A percentile compares a stretch with the other conserved stretches of the same genome.
Evolutionary conservation across 495 filamentous ascomycete species (phyloP).

Genomic region (Aspergillus funiculosus): DNA sequence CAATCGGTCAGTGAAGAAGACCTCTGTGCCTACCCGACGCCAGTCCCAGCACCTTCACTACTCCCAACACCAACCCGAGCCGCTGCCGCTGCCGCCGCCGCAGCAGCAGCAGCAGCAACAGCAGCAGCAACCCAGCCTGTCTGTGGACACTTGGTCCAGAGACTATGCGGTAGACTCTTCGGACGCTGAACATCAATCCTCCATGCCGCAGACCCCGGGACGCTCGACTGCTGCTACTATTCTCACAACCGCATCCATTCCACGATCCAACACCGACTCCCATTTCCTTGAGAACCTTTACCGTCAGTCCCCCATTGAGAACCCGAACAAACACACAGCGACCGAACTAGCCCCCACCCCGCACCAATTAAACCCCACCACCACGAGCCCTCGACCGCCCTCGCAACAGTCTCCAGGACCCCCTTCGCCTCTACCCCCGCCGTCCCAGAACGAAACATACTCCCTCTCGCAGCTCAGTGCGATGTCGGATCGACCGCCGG

Average conservation of each 20-base stretch:
- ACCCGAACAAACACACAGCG: conserved; percentile 27
- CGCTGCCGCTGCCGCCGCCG: neutral
- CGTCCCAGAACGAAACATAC: conserved; percentile 24
- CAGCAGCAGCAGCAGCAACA: conserved; percentile 8
- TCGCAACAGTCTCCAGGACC: conserved; percentile 55
- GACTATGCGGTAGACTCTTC: conserved; percentile 12
- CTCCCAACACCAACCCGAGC: too few relatives aligned
- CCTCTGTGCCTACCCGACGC: conserved; percentile 7
- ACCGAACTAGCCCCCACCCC: conserved; percentile 22
- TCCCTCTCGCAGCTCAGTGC: conserved; percentile 12
- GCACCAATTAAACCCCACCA: conserved; percentile 22
- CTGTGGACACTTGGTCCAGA: conserved; percentile 15
- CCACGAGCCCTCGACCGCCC: conserved; percentile 45
- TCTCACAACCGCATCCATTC: conserved; percentile 21
- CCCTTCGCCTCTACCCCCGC: conserved; percentile 28
- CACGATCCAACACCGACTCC: conserved; percentile 30
- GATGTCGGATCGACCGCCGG: conserved; percentile 30
- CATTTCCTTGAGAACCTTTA: conserved; percentile 40
- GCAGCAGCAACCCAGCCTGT: conserved; percentile 16
- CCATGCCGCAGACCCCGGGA: conserved; percentile 21
- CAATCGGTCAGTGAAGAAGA: conserved; percentile 17
- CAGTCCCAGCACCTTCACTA: conserved; percentile 8
- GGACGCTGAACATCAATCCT: conserved; percentile 23
- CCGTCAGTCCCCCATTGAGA: conserved; percentile 31
- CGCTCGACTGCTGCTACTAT: conserved; percentile 9